Evolutionary conservation across 805 yeast species (phyloP).

Genomic region (Blastobotrys americana): DNA sequence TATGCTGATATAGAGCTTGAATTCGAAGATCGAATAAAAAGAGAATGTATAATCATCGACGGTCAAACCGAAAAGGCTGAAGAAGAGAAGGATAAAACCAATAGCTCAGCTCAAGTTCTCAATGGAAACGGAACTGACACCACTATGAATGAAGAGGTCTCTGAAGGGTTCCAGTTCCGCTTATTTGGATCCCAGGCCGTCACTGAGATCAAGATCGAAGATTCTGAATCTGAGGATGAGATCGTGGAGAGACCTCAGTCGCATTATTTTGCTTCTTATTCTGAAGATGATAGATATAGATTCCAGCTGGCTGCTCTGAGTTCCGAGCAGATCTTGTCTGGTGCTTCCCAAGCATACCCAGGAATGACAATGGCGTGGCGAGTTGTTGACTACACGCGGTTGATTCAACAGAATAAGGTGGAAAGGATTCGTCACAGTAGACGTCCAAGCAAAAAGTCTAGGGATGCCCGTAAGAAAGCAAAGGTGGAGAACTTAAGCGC

Average conservation of each 20-base stretch:
- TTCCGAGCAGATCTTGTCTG: conserved; percentile 13
- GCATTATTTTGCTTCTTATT: conserved; percentile 16
- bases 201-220: neutral
- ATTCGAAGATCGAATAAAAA: neutral
- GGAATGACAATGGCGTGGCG: conserved; percentile 21
- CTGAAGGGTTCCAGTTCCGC: neutral
- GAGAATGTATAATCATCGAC: too few relatives aligned
- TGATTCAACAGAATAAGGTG: conserved; percentile 10
- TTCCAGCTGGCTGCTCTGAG: conserved; percentile 15
- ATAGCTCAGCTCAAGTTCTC: too few relatives aligned
- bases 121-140: neutral
- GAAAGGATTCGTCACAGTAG: conserved; percentile 12
- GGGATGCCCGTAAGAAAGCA: conserved; percentile 7
- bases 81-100: too few relatives aligned
- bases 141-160: neutral
- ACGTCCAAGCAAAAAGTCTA: conserved; percentile 21
- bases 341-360: conserved; percentile 11
- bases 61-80: neutral
- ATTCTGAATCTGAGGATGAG: conserved; percentile 1
- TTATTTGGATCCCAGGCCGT: conserved; percentile 6
- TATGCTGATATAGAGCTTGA: neutral
- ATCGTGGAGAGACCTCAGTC: conserved; percentile 16
- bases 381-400: conserved; percentile 17
- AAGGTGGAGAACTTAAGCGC: too few relatives aligned
- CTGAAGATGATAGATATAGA: conserved; percentile 3